These are phyloP conservation scores for Leccinum subtestaceum DNA, from an alignment of 768 basidiomycete genomes.

Conservation along the genomic window DNA sequence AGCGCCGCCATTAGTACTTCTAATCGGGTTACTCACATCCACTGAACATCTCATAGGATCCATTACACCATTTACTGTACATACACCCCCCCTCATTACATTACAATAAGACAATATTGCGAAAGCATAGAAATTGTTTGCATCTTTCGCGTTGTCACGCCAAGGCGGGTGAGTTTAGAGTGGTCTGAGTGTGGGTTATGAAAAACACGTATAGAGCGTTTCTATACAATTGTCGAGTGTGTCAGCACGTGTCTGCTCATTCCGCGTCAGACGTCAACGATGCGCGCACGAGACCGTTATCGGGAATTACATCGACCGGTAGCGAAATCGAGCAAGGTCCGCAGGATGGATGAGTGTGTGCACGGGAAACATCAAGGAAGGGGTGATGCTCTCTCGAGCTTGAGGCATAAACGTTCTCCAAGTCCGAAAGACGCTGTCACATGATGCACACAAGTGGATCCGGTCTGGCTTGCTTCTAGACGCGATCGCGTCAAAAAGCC, in stretches of 20 bases:
- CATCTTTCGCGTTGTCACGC: slow-evolving; percentile 14
- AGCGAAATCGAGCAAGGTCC: slow-evolving; percentile 12
- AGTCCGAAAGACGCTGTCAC: slow-evolving; percentile 23
- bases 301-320: slow-evolving; percentile 25
- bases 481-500: slow-evolving; percentile 7
- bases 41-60: slow-evolving; percentile 15
- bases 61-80: slow-evolving; percentile 25
- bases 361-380: slow-evolving; percentile 13
- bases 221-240: slow-evolving; percentile 5
- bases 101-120: slow-evolving; percentile 11
- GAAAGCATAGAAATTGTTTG: slow-evolving; percentile 10
- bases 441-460: slow-evolving; percentile 1
- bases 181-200: slow-evolving; percentile 14
- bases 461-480: slow-evolving; percentile 2
- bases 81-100: slow-evolving; percentile 27
- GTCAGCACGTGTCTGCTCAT: slow-evolving; percentile 10
- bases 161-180: neutral
- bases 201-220: slow-evolving; percentile 21
- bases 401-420: slow-evolving; percentile 28
- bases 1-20: neutral
- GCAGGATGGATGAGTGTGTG: slow-evolving; percentile 23
- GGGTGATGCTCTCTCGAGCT: slow-evolving; percentile 10
- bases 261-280: slow-evolving; percentile 12
- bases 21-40: slow-evolving; percentile 8
- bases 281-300: slow-evolving; percentile 17